These are phyloP conservation scores for Hypoxylon subgilvum DNA, from an alignment of 495 filamentous ascomycete genomes.

Conservation along the genomic window DNA sequence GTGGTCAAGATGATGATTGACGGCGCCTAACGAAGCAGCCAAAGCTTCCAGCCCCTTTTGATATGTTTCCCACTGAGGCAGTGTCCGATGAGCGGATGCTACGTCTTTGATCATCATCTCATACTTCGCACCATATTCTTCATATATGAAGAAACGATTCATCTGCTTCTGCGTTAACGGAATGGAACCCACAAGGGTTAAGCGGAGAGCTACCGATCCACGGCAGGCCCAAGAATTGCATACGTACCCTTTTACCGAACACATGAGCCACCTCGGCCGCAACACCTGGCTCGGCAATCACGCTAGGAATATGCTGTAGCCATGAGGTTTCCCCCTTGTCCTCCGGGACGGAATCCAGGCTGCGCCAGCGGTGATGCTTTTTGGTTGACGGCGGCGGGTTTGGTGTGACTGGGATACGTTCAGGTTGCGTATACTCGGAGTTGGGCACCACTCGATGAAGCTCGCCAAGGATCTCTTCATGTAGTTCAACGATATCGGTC, in stretches of 20 bases:
- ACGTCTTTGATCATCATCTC: constrained; percentile 81
- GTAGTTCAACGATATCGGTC: constrained; percentile 71
- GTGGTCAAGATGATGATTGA: constrained; percentile 66
- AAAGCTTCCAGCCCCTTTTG: constrained; percentile 89
- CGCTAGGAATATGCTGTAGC: constrained; percentile 55
- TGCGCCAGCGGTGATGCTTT: constrained; percentile 63
- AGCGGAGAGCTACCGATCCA: neutral
- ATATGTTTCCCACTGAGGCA: constrained; percentile 78
- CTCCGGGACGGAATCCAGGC: constrained; percentile 65
- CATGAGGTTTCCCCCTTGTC: constrained; percentile 48
- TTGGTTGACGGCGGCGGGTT: constrained; percentile 35
- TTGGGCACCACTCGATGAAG: constrained; percentile 67
- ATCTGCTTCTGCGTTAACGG: constrained; percentile 59
- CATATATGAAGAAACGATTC: constrained; percentile 80
- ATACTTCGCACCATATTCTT: constrained; percentile 86
- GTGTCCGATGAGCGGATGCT: constrained; percentile 66
- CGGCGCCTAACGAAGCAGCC: constrained; percentile 74
- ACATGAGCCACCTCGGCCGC: constrained; percentile 77
- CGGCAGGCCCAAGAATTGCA: neutral
- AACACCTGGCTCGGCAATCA: constrained; percentile 72
- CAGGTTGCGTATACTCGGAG: constrained; percentile 63
- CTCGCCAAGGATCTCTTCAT: constrained; percentile 71
- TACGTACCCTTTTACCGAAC: constrained; percentile 73
- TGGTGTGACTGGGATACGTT: constrained; percentile 34
- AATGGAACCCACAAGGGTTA: constrained; percentile 16